phyloP scores from a whole-genome alignment of 495 filamentous ascomycete genomes.

The Ascodesmis nigricans region DNA sequence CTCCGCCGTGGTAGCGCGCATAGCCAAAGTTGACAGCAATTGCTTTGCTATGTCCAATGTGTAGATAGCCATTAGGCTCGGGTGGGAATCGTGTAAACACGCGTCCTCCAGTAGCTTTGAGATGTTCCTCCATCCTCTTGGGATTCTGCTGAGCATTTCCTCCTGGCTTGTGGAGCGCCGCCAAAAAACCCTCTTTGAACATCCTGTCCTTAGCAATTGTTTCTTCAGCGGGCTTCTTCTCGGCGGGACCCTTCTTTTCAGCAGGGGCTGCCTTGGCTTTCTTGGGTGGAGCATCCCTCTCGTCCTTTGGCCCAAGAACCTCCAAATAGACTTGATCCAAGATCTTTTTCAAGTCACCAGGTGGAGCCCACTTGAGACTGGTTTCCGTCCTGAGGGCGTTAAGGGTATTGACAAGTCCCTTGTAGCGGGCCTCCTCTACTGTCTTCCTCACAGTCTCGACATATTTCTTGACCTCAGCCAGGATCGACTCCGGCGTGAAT shows the following conservation, averaged over 20 bases:
- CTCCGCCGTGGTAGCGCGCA: conserved; percentile 61
- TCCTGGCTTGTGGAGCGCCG: conserved; percentile 18
- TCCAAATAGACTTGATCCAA: conserved; percentile 13
- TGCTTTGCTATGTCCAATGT: conserved; percentile 90
- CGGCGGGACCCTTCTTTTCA: conserved; percentile 1
- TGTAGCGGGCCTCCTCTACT: conserved; percentile 18
- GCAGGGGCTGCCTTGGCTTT: conserved; percentile 11
- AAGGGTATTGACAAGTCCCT: conserved; percentile 10
- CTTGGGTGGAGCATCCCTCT: conserved; percentile 19
- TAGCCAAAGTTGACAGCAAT: conserved; percentile 96
- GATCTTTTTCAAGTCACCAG: conserved; percentile 18
- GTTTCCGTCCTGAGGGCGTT: conserved; percentile 15
- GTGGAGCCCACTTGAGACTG: conserved; percentile 16
- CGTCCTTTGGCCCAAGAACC: conserved; percentile 19
- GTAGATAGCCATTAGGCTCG: conserved; percentile 52
- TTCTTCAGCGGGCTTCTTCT: conserved; percentile 10
- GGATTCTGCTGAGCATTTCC: conserved; percentile 19
- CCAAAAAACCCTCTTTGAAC: conserved; percentile 20
- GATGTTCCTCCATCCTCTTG: conserved; percentile 16
- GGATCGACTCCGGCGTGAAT: conserved; percentile 11
- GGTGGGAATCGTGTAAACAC: conserved; percentile 65
- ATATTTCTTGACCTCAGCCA: conserved; percentile 9
- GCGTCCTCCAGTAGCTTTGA: conserved; percentile 15
- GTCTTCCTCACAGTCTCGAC: conserved; percentile 9
- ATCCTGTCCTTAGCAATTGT: conserved; percentile 15